Evolutionary conservation across 2,329 filamentous ascomycete genomes (phyloP).

Genomic region (Talaromyces sp.): DNA sequence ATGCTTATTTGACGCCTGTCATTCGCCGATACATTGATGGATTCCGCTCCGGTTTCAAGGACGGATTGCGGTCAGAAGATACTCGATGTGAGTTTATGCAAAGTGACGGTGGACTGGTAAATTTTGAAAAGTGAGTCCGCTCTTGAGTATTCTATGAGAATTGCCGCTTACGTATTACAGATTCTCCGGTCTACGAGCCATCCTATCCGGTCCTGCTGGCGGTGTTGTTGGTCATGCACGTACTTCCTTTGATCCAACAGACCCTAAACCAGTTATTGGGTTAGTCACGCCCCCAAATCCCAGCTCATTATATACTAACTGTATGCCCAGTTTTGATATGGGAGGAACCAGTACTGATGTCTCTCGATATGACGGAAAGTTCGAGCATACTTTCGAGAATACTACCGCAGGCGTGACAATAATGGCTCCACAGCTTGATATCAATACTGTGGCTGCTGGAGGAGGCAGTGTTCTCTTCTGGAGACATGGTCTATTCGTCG

Average conservation of each 20-base stretch:
- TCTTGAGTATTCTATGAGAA: neutral
- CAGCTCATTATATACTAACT: neutral
- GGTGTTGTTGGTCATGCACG: conserved; percentile 89
- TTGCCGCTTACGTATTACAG: conserved; percentile 21
- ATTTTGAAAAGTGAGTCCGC: conserved; percentile 7
- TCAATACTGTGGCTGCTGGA: conserved; percentile 88
- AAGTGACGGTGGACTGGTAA: conserved; percentile 11
- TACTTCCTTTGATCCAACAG: conserved; percentile 76
- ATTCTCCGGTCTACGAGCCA: conserved; percentile 78
- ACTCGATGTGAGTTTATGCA: conserved; percentile 13
- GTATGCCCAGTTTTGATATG: conserved; percentile 82
- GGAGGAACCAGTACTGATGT: conserved; percentile 85
- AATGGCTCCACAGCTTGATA: conserved; percentile 84
- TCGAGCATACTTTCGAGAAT: conserved; percentile 89
- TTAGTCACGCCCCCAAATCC: neutral
- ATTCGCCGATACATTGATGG: conserved; percentile 61
- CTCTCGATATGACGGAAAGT: conserved; percentile 75
- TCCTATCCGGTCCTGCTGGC: conserved; percentile 82
- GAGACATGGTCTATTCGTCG: conserved; percentile 78
- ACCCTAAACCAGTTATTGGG: conserved; percentile 61
- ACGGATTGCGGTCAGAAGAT: conserved; percentile 51
- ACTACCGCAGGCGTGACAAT: conserved; percentile 87
- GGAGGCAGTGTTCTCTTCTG: conserved; percentile 67
- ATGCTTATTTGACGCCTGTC: conserved; percentile 69
- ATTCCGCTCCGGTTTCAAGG: conserved; percentile 59